Conservation (phyloP, 1,139 yeast genomes). For the Blastobotrys niveus region DNA sequence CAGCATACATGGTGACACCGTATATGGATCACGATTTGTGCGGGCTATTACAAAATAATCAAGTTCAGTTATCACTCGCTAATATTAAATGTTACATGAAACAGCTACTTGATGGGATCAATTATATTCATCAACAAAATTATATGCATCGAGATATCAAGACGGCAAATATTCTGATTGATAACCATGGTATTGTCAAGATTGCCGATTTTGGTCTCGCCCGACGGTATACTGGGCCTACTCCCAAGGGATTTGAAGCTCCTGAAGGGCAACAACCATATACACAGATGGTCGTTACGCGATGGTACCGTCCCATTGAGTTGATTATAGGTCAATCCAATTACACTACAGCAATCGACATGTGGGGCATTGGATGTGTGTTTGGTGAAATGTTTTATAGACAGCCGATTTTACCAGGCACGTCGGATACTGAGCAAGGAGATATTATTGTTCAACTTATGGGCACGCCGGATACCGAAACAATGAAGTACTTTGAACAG, state of each 20-base stretch:
- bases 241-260: slow-evolving; percentile 65
- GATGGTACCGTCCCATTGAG: slow-evolving; percentile 98
- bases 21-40: slow-evolving; percentile 92
- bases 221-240: slow-evolving; percentile 64
- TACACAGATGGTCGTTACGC: slow-evolving; percentile 87
- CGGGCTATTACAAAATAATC: slow-evolving; percentile 83
- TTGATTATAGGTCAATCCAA: slow-evolving; percentile 67
- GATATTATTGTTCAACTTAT: slow-evolving; percentile 69
- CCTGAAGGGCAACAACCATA: slow-evolving; percentile 51
- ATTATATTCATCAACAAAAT: slow-evolving; percentile 63
- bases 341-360: slow-evolving; percentile 85
- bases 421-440: slow-evolving; percentile 87
- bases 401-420: slow-evolving; percentile 80
- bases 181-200: slow-evolving; percentile 68
- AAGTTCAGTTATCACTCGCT: slow-evolving; percentile 51
- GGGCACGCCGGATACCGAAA: slow-evolving; percentile 67
- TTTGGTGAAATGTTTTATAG: slow-evolving; percentile 83
- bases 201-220: slow-evolving; percentile 96
- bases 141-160: slow-evolving; percentile 88
- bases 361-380: slow-evolving; percentile 98
- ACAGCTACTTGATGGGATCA: slow-evolving; percentile 74
- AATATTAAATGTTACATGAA: slow-evolving; percentile 80
- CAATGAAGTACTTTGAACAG: slow-evolving; percentile 59
- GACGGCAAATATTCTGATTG: slow-evolving; percentile 85
- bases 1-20: slow-evolving; percentile 82